Conservation (phyloP, 1,284 basidiomycete species). For the Ceratobasidium sp. region DNA sequence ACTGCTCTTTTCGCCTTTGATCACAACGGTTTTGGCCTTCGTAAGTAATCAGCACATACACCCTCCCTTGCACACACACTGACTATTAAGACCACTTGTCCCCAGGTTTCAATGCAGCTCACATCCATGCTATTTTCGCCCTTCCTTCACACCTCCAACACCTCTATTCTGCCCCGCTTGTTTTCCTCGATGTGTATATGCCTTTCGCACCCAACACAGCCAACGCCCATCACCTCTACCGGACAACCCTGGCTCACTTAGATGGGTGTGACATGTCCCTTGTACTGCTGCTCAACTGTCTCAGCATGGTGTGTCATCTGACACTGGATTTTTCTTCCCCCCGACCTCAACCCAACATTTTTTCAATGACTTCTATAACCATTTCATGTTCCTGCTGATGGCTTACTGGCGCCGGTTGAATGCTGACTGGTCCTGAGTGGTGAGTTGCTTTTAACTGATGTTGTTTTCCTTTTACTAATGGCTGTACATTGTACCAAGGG, state of each 20-base stretch:
- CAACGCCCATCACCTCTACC: not conserved
- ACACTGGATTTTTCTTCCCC: not conserved
- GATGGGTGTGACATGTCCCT: not conserved
- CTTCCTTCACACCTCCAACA: no score
- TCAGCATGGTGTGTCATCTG: constrained; percentile 7
- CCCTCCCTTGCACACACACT: no score
- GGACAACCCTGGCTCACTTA: not conserved
- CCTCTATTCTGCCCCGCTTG: constrained; percentile 9
- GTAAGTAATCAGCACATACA: no score
- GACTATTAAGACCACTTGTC: no score
- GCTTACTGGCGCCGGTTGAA: constrained; percentile 7
- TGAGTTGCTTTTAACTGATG: no score
- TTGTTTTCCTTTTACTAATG: no score
- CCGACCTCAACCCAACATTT: not conserved
- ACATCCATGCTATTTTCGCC: constrained; percentile 13
- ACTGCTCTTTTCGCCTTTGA: no score
- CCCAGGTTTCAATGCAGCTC: not conserved
- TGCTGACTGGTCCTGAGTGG: no score
- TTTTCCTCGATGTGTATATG: not conserved
- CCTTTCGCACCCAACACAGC: not conserved
- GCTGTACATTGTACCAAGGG: no score
- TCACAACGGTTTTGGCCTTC: no score
- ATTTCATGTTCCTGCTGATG: not conserved
- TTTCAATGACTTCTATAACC: constrained; percentile 17
- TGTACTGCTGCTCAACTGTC: not conserved